These are phyloP conservation scores for Aspergillus egyptiacus DNA, from an alignment of 495 filamentous ascomycete genomes.

Conservation along the genomic window DNA sequence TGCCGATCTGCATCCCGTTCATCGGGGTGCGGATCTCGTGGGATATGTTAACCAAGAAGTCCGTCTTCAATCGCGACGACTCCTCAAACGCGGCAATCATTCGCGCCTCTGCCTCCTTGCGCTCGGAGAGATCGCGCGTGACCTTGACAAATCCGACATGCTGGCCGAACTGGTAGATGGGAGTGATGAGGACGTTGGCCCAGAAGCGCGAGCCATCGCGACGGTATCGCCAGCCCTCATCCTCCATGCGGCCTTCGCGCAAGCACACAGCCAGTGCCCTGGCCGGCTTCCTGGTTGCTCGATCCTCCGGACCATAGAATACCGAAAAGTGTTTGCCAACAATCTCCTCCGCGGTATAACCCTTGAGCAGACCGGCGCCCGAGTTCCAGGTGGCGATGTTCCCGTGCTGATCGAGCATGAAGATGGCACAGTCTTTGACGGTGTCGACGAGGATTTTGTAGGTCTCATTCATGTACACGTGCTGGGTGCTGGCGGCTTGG, in stretches of 20 bases:
- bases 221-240: constrained; percentile 61
- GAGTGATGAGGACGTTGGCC: constrained; percentile 62
- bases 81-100: constrained; percentile 61
- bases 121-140: constrained; percentile 58
- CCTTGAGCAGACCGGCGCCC: constrained; percentile 55
- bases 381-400: constrained; percentile 58
- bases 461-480: constrained; percentile 49
- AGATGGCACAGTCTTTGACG: constrained; percentile 63
- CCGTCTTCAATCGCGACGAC: constrained; percentile 56
- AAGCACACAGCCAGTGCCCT: constrained; percentile 52
- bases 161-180: constrained; percentile 50
- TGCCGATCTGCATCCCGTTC: constrained; percentile 70
- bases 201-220: constrained; percentile 59
- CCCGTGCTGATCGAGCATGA: constrained; percentile 56
- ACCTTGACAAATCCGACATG: constrained; percentile 62
- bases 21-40: constrained; percentile 85
- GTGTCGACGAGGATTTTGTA: constrained; percentile 58
- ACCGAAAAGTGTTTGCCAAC: constrained; percentile 58
- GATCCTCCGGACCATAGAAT: constrained; percentile 56
- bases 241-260: constrained; percentile 55
- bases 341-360: constrained; percentile 51
- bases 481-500: constrained; percentile 27
- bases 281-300: constrained; percentile 45
- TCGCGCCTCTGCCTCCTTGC: constrained; percentile 50
- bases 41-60: constrained; percentile 76